Evolutionary conservation across 2,329 filamentous ascomycete genomes (phyloP), one percentile per base, ranked within the genome.

Genomic region (Pseudocercospora vitis): DNA sequence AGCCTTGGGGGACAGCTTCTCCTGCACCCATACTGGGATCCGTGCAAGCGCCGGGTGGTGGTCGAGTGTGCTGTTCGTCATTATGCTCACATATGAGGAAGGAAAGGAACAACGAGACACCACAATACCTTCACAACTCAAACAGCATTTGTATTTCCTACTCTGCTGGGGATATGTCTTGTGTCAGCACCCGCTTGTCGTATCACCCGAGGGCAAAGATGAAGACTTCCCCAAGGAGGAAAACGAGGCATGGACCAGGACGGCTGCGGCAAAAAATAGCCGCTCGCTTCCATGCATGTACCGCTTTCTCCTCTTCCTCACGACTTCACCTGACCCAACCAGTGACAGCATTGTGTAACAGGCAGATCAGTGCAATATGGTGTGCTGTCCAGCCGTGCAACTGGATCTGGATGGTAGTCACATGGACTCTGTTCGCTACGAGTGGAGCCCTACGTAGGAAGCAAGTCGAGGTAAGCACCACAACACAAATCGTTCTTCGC

Each of bases 1-100:
- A 14, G 61, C 61, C 53, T 62, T 60, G 12, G 58, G 53, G 4
- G 61, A 62, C 21, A 62, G 56, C 52, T 62, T 62, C 46, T 63
- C 59, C 39, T 59, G 59, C 11, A 55, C 58, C 61, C 61, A 63
- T 7, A 53, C 50, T n/a, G 57, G 59, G 23, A 60, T 50, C 26
- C 56, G 57, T 32, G 50, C 47, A 35, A 63, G 49, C 14, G 59
- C 59, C 6, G 61, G 61, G 48, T 62, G 52, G 28, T 62, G 52
- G 28, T 57, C 47, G 37, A 23, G 23, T 47, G 47, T 55, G 39
- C 45, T 50, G 23, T n/a, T 45, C 3, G 35, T 19, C 12, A 32
- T 46, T 29, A 8, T 46, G 42, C 7, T 32, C 42, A 9, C 8
- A 14, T 28, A 31, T 18, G 23, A 46, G 18, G n/a, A 29, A 18